Evolutionary conservation across 768 basidiomycete species (phyloP), one percentile per base, ranked within the genome.

Genomic region (Phanerochaete carnosa): DNA sequence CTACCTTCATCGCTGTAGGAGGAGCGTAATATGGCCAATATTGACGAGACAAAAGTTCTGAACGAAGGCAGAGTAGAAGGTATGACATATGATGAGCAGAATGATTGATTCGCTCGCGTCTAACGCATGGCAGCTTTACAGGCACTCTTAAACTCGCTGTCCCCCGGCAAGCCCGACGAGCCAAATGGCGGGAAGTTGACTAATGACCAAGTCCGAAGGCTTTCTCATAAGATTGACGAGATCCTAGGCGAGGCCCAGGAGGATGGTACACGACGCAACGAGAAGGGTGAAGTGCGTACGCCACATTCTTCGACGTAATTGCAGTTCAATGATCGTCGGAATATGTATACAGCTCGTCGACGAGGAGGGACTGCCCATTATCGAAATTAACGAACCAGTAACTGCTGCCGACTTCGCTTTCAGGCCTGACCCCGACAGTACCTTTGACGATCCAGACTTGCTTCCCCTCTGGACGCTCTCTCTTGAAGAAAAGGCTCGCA

Each of bases 291-390:
- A 83, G 90, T 89, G 77, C 65, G 82, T 75, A 65, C 65, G 33
- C 57, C 33, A 12, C 33, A 15, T 65, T 25, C 35, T 33, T 55
- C 59, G 3, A 15, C 22, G 33, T n/a, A 61, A 60, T 52, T 33
- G 56, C 65, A 49, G 16, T 19, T 60, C 32, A 63, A 64, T 65
- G 59, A 65, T 55, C 46, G 39, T n/a, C 49, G 45, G 47, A 37
- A n/a, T 26, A 12, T 68, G 64, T 65, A 56, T 66, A 7, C 61
- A 92, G 90, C 76, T 87, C 55, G 65, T 88, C 43, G 89, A 89
- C 66, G 89, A 91, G 66, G 90, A 93, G 51, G 90, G 89, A 2
- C 80, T 90, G 39, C 90, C 90, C 12, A 87, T 93, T 62, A 78
- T 92, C 61, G 91, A 93, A 37, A 87, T 93, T 59, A 81, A 80